These are phyloP conservation scores for Melampsora americana DNA, from an alignment of 1,284 basidiomycete genomes.

Conservation along the genomic window DNA sequence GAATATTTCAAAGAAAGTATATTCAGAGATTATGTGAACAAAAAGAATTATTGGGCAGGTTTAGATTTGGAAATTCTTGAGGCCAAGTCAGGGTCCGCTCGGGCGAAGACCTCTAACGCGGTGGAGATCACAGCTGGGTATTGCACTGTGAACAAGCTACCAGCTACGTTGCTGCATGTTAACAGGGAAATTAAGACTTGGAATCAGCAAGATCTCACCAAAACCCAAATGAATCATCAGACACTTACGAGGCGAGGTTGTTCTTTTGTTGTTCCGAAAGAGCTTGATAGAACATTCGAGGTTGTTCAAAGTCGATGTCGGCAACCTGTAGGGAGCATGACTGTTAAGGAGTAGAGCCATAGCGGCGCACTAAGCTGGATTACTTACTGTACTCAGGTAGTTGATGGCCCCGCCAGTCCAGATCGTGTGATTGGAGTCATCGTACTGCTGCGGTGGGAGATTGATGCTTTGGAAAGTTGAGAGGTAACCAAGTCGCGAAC, in stretches of 20 bases:
- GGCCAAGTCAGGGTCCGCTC: slow-evolving; percentile 19
- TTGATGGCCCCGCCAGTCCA: slow-evolving; percentile 33
- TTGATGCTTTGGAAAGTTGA: slow-evolving; percentile 60
- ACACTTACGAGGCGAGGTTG: slow-evolving; percentile 50
- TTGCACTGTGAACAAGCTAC: slow-evolving; percentile 23
- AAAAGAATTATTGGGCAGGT: no score
- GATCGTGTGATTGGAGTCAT: slow-evolving; percentile 38
- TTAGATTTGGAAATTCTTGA: slow-evolving; percentile 4
- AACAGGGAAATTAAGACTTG: background rate
- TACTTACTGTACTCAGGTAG: slow-evolving; percentile 20
- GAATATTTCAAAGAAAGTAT: no score
- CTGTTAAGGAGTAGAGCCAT: background rate
- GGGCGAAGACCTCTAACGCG: slow-evolving; percentile 1
- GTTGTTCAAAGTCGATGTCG: slow-evolving; percentile 81
- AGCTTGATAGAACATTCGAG: slow-evolving; percentile 71
- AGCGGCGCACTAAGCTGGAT: background rate
- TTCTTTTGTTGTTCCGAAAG: slow-evolving; percentile 70
- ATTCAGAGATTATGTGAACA: no score
- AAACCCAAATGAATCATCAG: background rate
- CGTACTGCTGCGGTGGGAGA: slow-evolving; percentile 38
- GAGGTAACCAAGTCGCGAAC: slow-evolving; percentile 78
- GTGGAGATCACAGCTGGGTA: background rate
- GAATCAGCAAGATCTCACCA: background rate
- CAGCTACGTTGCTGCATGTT: slow-evolving; percentile 13
- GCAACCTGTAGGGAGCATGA: background rate